Evolutionary conservation across 495 filamentous ascomycete species (phyloP), one percentile per base, ranked within the genome.

Genomic region (Baudoinia panamericana): DNA sequence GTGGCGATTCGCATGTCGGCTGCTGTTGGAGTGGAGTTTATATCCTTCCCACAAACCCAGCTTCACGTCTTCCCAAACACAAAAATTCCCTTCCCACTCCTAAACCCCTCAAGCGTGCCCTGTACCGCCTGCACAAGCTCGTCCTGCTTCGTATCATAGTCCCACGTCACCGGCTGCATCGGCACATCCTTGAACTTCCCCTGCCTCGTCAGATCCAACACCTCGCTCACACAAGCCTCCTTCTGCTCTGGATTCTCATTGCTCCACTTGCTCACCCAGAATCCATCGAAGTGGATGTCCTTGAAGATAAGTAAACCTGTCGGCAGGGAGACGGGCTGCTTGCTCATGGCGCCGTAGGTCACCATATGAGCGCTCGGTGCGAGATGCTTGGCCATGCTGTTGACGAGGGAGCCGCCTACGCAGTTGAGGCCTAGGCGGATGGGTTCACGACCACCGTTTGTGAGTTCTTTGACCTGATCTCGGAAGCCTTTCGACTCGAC

Each of bases 291-390:
- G 30, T 70, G 62, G 19, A 96, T 59, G 50, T 93, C 72, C 60
- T 87, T 87, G 60, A 97, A 97, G 42, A 97, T 96, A 43, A 93
- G 62, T 52, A 86, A 62, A 0, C 77, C 75, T 3, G 83, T 80
- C 0, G 84, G 82, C 45, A 95, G 60, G 18, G 66, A 67, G 12
- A 94, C 69, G 0, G 85, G 84, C 64, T 88, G 75, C 50, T 82
- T 77, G 27, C 78, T 73, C 90, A 97, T 97, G 15, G 82, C 92
- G 21, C 90, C 90, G 54, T 97, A 97, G 20, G 88, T 94, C 22
- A 96, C 84, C 62, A 95, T 66, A 32, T 79, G 73, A 2, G 72
- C 84, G 13, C 72, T 70, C 0, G 67, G 61, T 2, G 58, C 53
- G 19, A 97, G 63, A 1, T 66, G 63, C 56, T 78, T 78, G 4